Conservation (phyloP, 371 early-diverging fungal species). For the Umbelopsis sp. region DNA sequence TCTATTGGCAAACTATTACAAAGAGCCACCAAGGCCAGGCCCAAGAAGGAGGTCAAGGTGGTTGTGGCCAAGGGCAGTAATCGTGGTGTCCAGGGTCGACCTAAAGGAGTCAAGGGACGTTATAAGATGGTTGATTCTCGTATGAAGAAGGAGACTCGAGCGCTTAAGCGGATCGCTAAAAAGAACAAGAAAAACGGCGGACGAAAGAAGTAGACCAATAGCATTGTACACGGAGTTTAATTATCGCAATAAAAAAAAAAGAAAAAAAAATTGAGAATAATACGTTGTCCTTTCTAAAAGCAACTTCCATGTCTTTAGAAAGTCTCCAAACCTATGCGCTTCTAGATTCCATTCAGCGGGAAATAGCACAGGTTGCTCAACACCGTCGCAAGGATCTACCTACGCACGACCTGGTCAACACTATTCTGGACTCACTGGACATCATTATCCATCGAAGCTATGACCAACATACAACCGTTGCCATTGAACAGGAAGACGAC, state of each 20-base stretch:
- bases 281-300: background rate
- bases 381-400: background rate
- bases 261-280: too few species aligned
- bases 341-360: background rate
- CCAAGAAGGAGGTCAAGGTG: constrained; percentile 77
- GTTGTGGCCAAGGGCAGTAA: constrained; percentile 93
- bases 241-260: background rate
- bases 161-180: constrained; percentile 74
- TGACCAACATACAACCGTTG: constrained; percentile 5
- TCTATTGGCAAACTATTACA: constrained; percentile 79
- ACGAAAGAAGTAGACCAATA: constrained; percentile 21
- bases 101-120: constrained; percentile 96
- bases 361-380: background rate
- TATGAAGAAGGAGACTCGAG: constrained; percentile 93
- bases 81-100: constrained; percentile 89
- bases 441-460: constrained; percentile 6
- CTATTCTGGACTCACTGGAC: background rate
- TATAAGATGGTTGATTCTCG: constrained; percentile 94
- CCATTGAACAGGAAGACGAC: background rate
- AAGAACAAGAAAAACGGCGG: constrained; percentile 48
- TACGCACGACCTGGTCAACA: background rate
- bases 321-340: background rate
- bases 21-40: constrained; percentile 69
- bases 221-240: constrained; percentile 5
- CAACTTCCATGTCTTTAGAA: background rate